phyloP scores from a whole-genome alignment of 2,329 filamentous ascomycete species.

The Aspergillus terreus region DNA sequence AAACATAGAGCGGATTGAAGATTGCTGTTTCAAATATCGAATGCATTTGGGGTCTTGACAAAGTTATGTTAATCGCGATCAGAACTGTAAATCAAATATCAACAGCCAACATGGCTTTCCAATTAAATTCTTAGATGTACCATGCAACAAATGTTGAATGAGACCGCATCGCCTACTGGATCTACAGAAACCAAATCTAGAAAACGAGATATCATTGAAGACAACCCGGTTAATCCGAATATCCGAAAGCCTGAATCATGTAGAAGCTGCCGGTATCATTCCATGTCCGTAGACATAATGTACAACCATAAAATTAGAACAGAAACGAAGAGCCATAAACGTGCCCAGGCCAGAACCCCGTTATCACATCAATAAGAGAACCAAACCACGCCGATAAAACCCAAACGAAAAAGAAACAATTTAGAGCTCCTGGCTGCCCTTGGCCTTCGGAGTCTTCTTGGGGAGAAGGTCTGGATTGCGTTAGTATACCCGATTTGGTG shows the following conservation, averaged over 20 bases:
- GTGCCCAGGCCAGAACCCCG: slow-evolving; percentile 65
- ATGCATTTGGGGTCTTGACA: no score
- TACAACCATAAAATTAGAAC: slow-evolving; percentile 52
- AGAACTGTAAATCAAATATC: no score
- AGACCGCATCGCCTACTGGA: no score
- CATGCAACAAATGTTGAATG: no score
- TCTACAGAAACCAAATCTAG: background rate
- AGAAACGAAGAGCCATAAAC: slow-evolving; percentile 52
- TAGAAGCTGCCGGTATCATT: slow-evolving; percentile 40
- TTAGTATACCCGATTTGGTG: slow-evolving; percentile 86
- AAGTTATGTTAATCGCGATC: no score
- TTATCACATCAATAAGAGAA: slow-evolving; percentile 66
- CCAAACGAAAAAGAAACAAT: slow-evolving; percentile 48
- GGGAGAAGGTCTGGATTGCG: slow-evolving; percentile 75
- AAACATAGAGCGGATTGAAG: background rate
- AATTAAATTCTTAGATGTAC: no score
- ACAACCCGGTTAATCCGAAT: background rate
- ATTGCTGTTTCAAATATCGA: no score
- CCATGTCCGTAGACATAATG: slow-evolving; percentile 58
- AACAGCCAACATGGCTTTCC: no score
- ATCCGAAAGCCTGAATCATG: slow-evolving; percentile 24
- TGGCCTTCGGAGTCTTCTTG: slow-evolving; percentile 98
- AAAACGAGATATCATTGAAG: slow-evolving; percentile 1
- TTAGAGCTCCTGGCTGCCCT: slow-evolving; percentile 95
- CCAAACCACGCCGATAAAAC: slow-evolving; percentile 67